phyloP scores from a whole-genome alignment of 2,329 filamentous ascomycete genomes.

The Rhynchosporium agropyri region DNA sequence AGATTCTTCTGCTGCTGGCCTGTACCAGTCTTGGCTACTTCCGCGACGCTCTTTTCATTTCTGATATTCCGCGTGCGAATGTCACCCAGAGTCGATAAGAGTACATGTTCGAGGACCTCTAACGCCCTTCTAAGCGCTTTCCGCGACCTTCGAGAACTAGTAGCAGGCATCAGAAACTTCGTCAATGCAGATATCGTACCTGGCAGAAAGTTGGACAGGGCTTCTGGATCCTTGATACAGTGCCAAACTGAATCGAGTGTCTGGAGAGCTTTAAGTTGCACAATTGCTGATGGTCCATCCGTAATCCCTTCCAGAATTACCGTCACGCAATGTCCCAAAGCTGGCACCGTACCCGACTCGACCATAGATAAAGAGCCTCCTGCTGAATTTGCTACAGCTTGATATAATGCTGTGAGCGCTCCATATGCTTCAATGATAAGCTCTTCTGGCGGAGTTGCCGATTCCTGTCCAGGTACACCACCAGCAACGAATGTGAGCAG shows the following conservation, averaged over 20 bases:
- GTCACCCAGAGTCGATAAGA: conserved; percentile 61
- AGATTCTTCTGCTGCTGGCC: conserved; percentile 46
- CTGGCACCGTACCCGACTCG: conserved; percentile 66
- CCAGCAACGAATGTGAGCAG: conserved; percentile 81
- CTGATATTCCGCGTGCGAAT: conserved; percentile 52
- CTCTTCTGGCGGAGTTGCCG: conserved; percentile 66
- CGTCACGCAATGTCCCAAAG: conserved; percentile 80
- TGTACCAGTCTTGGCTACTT: conserved; percentile 35
- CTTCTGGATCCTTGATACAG: conserved; percentile 70
- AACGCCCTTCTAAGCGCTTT: conserved; percentile 67
- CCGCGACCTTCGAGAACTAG: conserved; percentile 60
- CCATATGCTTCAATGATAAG: conserved; percentile 70
- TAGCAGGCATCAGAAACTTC: conserved; percentile 68
- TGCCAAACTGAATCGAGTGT: conserved; percentile 64
- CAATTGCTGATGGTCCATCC: conserved; percentile 63
- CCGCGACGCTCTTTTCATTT: conserved; percentile 22
- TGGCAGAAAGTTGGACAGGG: conserved; percentile 83
- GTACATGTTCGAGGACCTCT: conserved; percentile 56
- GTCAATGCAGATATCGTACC: conserved; percentile 82
- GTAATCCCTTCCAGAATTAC: conserved; percentile 75
- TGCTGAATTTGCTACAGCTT: conserved; percentile 55
- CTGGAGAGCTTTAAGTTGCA: conserved; percentile 70
- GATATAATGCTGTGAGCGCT: conserved; percentile 69
- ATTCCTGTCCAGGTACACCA: conserved; percentile 62
- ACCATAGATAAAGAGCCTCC: conserved; percentile 53